phyloP scores from a whole-genome alignment of 148 eudicot genomes.

The Talinum fruticosum region DNA sequence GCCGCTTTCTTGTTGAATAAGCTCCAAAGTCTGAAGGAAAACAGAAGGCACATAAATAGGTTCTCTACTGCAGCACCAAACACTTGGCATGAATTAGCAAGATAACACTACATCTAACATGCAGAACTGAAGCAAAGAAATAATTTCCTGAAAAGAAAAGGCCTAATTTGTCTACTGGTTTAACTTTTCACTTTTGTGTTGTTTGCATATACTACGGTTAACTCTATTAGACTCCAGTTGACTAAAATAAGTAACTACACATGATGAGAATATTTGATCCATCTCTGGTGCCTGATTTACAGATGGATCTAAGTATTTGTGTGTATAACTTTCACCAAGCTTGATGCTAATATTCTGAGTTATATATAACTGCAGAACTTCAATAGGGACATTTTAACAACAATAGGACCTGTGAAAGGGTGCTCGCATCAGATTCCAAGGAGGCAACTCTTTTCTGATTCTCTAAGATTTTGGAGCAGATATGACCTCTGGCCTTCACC shows the following conservation, averaged over 20 bases:
- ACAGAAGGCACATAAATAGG: neutral
- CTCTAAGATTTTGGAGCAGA: constrained; percentile 68
- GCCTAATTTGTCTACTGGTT: neutral
- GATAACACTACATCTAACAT: neutral
- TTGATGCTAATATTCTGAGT: neutral
- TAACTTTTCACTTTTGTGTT: neutral
- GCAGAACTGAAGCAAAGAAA: neutral
- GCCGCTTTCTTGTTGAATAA: constrained; percentile 67
- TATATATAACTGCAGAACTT: neutral
- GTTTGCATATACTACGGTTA: neutral
- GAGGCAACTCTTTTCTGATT: constrained; percentile 57
- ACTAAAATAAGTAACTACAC: neutral
- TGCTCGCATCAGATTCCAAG: constrained; percentile 61
- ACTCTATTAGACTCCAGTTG: neutral
- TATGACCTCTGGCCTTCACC: constrained; percentile 51
- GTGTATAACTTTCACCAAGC: neutral
- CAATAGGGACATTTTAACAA: neutral
- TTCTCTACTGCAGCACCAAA: neutral
- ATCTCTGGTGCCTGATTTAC: neutral
- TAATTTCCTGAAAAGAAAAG: neutral
- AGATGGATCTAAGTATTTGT: neutral
- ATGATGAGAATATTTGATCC: neutral
- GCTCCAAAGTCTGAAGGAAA: constrained; percentile 66
- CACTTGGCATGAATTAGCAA: neutral
- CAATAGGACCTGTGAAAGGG: constrained; percentile 53